Conservation (phyloP, 148 eudicot genomes). For the Rhododendron griersonianum region DNA sequence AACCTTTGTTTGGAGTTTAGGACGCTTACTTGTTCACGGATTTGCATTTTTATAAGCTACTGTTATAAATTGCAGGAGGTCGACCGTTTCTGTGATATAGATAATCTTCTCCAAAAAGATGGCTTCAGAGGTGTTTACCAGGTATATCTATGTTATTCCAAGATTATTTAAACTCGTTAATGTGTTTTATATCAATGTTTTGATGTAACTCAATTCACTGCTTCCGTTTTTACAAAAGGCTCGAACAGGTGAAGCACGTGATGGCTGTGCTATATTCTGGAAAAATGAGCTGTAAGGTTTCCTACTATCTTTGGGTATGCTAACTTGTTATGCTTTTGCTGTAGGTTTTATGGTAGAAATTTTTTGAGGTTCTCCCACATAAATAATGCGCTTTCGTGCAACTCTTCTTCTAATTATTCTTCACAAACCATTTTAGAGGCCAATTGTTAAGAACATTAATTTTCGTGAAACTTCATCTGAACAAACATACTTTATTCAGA, state of each 20-base stretch:
- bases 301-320: background rate
- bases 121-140: slow-evolving; percentile 69
- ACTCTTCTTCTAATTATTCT: background rate
- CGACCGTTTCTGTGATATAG: slow-evolving; percentile 65
- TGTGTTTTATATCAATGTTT: slow-evolving; percentile 3
- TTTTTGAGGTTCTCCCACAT: background rate
- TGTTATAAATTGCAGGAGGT: slow-evolving; percentile 57
- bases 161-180: background rate
- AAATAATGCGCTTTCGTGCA: background rate
- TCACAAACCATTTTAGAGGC: background rate
- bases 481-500: background rate
- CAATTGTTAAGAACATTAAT: background rate
- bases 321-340: background rate
- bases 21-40: background rate
- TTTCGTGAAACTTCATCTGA: background rate
- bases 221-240: slow-evolving; percentile 34
- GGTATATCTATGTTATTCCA: slow-evolving; percentile 33
- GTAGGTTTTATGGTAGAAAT: background rate
- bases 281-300: slow-evolving; percentile 52
- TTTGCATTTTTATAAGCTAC: background rate
- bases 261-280: slow-evolving; percentile 97
- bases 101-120: slow-evolving; percentile 43
- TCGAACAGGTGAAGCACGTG: slow-evolving; percentile 81
- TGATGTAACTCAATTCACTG: slow-evolving; percentile 5
- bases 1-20: background rate